Conservation (phyloP, 257 asterid genomes). For the Ajuga chamaepitys region DNA sequence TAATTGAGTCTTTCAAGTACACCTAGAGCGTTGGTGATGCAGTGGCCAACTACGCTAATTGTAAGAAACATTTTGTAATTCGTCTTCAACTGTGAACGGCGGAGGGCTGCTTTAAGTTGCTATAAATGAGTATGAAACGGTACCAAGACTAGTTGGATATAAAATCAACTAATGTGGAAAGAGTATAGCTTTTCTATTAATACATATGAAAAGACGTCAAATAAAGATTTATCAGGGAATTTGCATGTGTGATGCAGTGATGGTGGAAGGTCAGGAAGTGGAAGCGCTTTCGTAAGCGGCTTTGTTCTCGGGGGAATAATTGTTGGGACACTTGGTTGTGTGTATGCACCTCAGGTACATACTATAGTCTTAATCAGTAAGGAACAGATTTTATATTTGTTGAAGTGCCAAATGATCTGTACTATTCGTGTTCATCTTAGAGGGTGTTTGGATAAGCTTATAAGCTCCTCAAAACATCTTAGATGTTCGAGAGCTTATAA, state of each 20-base stretch:
- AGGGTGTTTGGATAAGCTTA: no score
- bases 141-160: neutral
- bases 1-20: no score
- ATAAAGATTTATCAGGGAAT: neutral
- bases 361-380: neutral
- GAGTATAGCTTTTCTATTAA: neutral
- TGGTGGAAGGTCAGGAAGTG: conserved; percentile 39
- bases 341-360: conserved; percentile 84
- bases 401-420: neutral
- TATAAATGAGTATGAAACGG: neutral
- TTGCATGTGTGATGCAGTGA: conserved; percentile 39
- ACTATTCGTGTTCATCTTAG: neutral
- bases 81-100: neutral
- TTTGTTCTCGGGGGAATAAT: conserved; percentile 75
- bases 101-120: neutral
- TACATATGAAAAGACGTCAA: conserved; percentile 3
- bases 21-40: neutral
- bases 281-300: conserved; percentile 61
- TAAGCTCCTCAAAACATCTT: no score
- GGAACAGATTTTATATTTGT: neutral
- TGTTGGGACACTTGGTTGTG: conserved; percentile 70
- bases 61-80: neutral
- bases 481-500: no score
- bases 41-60: neutral
- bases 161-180: neutral